Conservation (phyloP, 1,284 basidiomycete species). For the Apiotrichum akiyoshidainum region DNA sequence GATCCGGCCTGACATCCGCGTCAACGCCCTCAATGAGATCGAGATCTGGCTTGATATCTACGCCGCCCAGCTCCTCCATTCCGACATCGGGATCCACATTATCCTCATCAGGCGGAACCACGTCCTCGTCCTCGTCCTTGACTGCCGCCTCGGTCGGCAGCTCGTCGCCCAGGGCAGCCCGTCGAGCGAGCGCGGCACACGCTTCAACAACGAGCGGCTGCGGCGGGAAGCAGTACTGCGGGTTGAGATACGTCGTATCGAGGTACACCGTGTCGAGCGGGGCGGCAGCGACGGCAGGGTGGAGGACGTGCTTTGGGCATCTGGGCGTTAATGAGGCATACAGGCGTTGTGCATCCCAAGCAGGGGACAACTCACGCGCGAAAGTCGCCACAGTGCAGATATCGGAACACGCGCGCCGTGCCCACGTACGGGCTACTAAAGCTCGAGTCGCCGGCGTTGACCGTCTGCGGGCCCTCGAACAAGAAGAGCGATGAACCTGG, state of each 20-base stretch:
- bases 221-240: constrained; percentile 90
- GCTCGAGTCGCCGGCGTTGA: constrained; percentile 74
- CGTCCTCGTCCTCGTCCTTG: constrained; percentile 8
- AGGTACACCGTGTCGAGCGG: constrained; percentile 83
- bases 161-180: background rate
- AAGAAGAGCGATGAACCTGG: constrained; percentile 92
- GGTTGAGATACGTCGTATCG: constrained; percentile 94
- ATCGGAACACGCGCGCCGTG: constrained; percentile 69
- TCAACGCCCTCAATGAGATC: background rate
- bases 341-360: background rate
- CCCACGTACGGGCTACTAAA: constrained; percentile 71
- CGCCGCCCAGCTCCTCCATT: background rate
- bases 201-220: constrained; percentile 89
- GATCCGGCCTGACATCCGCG: constrained; percentile 33
- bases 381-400: constrained; percentile 95
- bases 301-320: constrained; percentile 72
- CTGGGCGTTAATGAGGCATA: constrained; percentile 30
- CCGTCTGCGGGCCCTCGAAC: constrained; percentile 86
- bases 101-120: constrained; percentile 36
- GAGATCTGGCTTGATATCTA: constrained; percentile 32
- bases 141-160: background rate
- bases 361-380: constrained; percentile 57
- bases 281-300: constrained; percentile 74
- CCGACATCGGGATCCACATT: constrained; percentile 36
- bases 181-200: constrained; percentile 72